Evolutionary conservation across 129 eudicot species (phyloP).

Genomic region (Centrapalus pauciflorus): DNA sequence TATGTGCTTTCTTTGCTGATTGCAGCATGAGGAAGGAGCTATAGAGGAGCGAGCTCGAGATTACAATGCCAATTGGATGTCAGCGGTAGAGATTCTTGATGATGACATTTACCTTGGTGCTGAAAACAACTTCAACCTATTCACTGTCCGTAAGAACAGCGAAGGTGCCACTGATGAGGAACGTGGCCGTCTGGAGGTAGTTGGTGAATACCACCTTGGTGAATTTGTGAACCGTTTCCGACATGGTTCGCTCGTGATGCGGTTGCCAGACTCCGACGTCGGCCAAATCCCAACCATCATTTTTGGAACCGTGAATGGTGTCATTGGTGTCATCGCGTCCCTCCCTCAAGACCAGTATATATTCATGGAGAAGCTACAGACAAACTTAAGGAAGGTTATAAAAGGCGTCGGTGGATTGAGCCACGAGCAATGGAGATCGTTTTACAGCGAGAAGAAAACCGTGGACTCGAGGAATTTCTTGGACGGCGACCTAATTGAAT

Average conservation of each 20-base stretch:
- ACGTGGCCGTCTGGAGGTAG: slow-evolving; percentile 91
- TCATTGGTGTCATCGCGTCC: slow-evolving; percentile 92
- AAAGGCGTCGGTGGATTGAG: slow-evolving; percentile 96
- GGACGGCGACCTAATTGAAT: slow-evolving; percentile 95
- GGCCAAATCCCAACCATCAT: slow-evolving; percentile 85
- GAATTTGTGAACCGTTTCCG: slow-evolving; percentile 84
- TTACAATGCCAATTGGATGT: slow-evolving; percentile 98
- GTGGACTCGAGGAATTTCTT: slow-evolving; percentile 74
- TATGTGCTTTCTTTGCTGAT: not conserved
- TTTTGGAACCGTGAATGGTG: slow-evolving; percentile 91
- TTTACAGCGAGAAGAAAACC: slow-evolving; percentile 89
- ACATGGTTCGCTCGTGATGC: slow-evolving; percentile 97
- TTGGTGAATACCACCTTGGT: slow-evolving; percentile 93
- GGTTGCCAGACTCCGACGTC: slow-evolving; percentile 81
- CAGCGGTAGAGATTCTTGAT: slow-evolving; percentile 91
- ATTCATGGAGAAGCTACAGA: slow-evolving; percentile 80
- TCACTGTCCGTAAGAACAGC: slow-evolving; percentile 90
- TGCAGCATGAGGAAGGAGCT: slow-evolving; percentile 96
- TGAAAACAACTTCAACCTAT: slow-evolving; percentile 81
- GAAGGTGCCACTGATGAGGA: slow-evolving; percentile 99
- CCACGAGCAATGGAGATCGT: slow-evolving; percentile 97
- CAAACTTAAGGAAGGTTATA: slow-evolving; percentile 74
- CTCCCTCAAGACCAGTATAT: slow-evolving; percentile 77
- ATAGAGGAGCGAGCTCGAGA: slow-evolving; percentile 99
- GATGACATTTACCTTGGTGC: slow-evolving; percentile 93